Conservation (phyloP, 306 rosid species). For the Hippophae rhamnoides region DNA sequence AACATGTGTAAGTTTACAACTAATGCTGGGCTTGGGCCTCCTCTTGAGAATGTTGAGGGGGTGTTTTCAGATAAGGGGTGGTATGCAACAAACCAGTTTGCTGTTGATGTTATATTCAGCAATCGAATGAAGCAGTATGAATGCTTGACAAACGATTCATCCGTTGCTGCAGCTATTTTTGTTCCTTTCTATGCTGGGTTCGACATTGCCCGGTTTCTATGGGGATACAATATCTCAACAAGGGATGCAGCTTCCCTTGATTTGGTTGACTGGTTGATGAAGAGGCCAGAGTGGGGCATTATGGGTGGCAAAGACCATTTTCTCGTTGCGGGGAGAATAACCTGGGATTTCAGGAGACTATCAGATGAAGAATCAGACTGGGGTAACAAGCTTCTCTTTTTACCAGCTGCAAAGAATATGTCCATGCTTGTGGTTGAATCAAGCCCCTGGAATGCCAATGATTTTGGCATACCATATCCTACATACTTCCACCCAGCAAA, state of each 20-base stretch:
- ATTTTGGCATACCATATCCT: slow-evolving; percentile 94
- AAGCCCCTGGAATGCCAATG: slow-evolving; percentile 99
- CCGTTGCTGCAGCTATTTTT: slow-evolving; percentile 81
- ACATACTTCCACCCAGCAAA: slow-evolving; percentile 95
- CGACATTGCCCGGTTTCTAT: slow-evolving; percentile 81
- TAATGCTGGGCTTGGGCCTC: slow-evolving; percentile 96
- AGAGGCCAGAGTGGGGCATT: slow-evolving; percentile 83
- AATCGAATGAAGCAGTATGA: slow-evolving; percentile 96
- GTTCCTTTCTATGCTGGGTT: slow-evolving; percentile 97
- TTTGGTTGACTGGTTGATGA: slow-evolving; percentile 81
- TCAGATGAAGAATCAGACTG: slow-evolving; percentile 62
- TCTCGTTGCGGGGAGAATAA: slow-evolving; percentile 92
- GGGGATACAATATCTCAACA: slow-evolving; percentile 73
- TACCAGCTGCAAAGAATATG: slow-evolving; percentile 93
- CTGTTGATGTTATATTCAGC: slow-evolving; percentile 81
- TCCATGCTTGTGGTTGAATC: slow-evolving; percentile 99
- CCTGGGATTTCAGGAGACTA: slow-evolving; percentile 92
- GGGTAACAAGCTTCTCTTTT: slow-evolving; percentile 92
- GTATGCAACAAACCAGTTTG: slow-evolving; percentile 96
- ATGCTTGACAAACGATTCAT: slow-evolving; percentile 77
- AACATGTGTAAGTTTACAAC: slow-evolving; percentile 92
- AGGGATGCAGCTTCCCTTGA: slow-evolving; percentile 94
- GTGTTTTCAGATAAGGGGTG: slow-evolving; percentile 76
- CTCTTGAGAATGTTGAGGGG: slow-evolving; percentile 86
- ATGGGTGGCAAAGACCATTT: slow-evolving; percentile 94